Base-by-base conservation (phyloP, 2,329 filamentous ascomycete genomes). In the Bipolaris victoriae region DNA sequence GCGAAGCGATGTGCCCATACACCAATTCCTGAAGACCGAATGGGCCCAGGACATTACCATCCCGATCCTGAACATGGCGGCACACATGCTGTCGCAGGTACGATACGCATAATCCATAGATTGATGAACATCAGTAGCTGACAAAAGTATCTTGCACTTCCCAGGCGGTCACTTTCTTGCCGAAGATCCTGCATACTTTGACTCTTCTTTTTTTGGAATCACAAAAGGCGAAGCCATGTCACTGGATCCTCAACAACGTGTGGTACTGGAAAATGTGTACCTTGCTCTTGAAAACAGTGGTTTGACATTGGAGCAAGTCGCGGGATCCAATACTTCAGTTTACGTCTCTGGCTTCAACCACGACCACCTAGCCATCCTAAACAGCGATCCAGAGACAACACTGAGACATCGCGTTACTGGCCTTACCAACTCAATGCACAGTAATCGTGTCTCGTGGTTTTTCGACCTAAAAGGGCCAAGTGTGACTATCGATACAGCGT, bases 211-310 rank as follows among this genome's bases (percentile, higher is more conserved):
- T 44, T 75, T 75, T 49, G 64, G 64, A 20, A 66, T 74, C 35
- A 70, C 61, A 0, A 53, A 61, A 5, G 57, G 64, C 16, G 73
- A 76, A 35, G 71, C 72, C 3, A 62, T 52, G 5, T 59, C 59
- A 35, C 49, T 75, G 37, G 74, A 77, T 45, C 73, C 72, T 5
- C 69, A 76, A 31, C 74, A 77, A 37, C 66, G 74, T 0, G 56
- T 72, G 1, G 58, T 74, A 1, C 62, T 77, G 1, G 75, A 77
- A 52, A 66, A 67, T 11, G 66, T 69, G 0, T 76, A 75, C 22
- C 72, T 79, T 58, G 75, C 77, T 0, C 61, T 85, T 0, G 78
- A 80, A 45, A 76, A 67, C 53, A 76, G 68, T 13, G 76, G 74
- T 7, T 57, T 74, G 0, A 63, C 68, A 2, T 64, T 68, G 35